These are phyloP conservation scores for Blastocystis sp. DNA, from an alignment of 352 stramenopile genomes.

Conservation along the genomic window DNA sequence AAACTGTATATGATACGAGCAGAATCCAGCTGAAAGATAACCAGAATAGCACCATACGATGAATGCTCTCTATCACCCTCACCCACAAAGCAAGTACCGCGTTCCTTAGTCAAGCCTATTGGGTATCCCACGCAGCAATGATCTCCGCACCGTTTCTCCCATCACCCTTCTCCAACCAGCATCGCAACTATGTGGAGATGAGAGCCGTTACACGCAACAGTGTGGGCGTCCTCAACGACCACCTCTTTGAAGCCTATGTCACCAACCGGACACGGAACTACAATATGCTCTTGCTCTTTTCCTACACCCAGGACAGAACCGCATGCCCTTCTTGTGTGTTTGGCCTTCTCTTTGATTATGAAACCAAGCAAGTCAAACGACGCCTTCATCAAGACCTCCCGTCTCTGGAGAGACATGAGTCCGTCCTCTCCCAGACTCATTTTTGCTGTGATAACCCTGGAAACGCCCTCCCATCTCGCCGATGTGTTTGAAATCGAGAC, in stretches of 20 bases:
- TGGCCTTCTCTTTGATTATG: not conserved
- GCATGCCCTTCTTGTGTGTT: not conserved
- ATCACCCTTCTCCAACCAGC: too few species aligned
- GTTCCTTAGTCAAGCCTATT: too few species aligned
- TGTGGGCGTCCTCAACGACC: not conserved
- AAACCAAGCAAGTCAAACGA: slow-evolving; percentile 32
- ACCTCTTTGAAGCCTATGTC: not conserved
- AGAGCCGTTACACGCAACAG: not conserved
- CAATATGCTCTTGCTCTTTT: slow-evolving; percentile 16
- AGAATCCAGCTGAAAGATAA: too few species aligned
- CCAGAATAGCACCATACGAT: too few species aligned
- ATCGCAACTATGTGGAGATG: slow-evolving; percentile 41
- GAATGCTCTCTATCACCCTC: too few species aligned
- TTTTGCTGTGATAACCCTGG: slow-evolving; percentile 5
- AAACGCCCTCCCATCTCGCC: not conserved
- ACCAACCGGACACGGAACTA: not conserved
- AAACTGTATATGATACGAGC: too few species aligned
- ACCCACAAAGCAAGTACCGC: too few species aligned
- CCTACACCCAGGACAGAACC: not conserved
- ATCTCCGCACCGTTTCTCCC: too few species aligned
- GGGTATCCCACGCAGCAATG: too few species aligned
- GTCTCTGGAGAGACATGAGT: not conserved
- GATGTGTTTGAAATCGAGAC: not conserved
- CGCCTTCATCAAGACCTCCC: slow-evolving; percentile 2
- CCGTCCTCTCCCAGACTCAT: not conserved